These are phyloP conservation scores for Austroboletus novae-zelandiae DNA, from an alignment of 1,284 basidiomycete genomes.

Conservation along the genomic window DNA sequence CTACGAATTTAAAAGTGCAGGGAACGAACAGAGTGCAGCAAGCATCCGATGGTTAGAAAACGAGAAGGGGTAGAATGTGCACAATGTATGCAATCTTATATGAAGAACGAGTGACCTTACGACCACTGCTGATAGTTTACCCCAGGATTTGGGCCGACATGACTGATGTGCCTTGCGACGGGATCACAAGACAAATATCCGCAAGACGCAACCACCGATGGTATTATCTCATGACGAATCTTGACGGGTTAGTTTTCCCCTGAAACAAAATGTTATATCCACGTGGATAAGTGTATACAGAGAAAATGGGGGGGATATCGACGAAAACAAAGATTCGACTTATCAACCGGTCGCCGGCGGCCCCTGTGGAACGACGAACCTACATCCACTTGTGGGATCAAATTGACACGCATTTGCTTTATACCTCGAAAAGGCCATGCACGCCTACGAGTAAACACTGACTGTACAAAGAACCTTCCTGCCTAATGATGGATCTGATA, in stretches of 20 bases:
- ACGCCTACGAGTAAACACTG: background rate
- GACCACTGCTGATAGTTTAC: background rate
- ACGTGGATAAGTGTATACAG: no score
- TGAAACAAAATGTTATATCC: no score
- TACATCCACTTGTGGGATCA: slow-evolving; percentile 2
- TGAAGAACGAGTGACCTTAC: background rate
- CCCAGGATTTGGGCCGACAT: background rate
- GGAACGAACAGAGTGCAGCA: background rate
- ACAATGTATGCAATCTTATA: background rate
- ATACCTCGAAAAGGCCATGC: background rate
- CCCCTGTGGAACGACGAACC: background rate
- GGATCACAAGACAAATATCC: slow-evolving; percentile 1
- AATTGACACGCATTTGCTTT: background rate
- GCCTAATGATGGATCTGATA: background rate
- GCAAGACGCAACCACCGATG: background rate
- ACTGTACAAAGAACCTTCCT: background rate
- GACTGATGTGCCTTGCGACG: slow-evolving; percentile 11
- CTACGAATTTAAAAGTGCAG: slow-evolving; percentile 2
- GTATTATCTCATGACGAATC: background rate
- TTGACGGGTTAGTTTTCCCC: background rate
- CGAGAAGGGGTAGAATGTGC: slow-evolving; percentile 4
- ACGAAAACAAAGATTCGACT: no score
- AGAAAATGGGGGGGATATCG: no score
- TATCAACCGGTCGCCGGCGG: background rate
- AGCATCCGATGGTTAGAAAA: slow-evolving; percentile 7